These are phyloP conservation scores for Ustilago hordei DNA, from an alignment of 1,284 basidiomycete genomes.

Conservation along the genomic window DNA sequence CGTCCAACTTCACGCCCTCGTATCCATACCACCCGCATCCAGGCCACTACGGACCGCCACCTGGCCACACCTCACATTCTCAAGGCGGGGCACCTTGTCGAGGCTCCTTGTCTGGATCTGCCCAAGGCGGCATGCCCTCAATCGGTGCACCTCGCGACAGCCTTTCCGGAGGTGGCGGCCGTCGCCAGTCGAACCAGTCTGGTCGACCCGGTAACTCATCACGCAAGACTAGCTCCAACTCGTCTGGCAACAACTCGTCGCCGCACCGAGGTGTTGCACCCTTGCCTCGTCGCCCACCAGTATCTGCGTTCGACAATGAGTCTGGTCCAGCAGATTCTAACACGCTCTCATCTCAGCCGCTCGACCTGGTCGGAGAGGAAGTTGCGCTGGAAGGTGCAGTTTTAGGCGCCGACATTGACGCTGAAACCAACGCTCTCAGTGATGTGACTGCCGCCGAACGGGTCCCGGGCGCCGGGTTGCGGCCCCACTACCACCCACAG, in stretches of 20 bases:
- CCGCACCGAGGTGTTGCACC: conserved; percentile 16
- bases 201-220: conserved; percentile 8
- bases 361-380: conserved; percentile 6
- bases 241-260: conserved; percentile 25
- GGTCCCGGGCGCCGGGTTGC: conserved; percentile 40
- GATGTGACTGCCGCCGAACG: conserved; percentile 23
- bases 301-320: neutral
- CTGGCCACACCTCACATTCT: conserved; percentile 18
- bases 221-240: conserved; percentile 30
- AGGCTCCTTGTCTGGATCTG: conserved; percentile 13
- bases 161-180: conserved; percentile 14
- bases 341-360: neutral
- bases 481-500: conserved; percentile 50
- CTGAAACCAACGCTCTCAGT: conserved; percentile 8
- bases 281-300: conserved; percentile 20
- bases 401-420: conserved; percentile 9
- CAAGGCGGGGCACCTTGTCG: conserved; percentile 13
- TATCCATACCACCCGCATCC: conserved; percentile 26
- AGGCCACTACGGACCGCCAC: conserved; percentile 18
- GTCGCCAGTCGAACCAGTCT: conserved; percentile 28
- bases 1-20: conserved; percentile 17
- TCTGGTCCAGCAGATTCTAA: neutral
- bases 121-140: neutral
- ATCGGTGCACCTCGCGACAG: conserved; percentile 10
- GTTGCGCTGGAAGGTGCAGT: conserved; percentile 1